Percentiles rank a stretch among this genome's conserved stretches.
phyloP scores from a whole-genome alignment of 768 basidiomycete species.

The Mycena rebaudengoi region DNA sequence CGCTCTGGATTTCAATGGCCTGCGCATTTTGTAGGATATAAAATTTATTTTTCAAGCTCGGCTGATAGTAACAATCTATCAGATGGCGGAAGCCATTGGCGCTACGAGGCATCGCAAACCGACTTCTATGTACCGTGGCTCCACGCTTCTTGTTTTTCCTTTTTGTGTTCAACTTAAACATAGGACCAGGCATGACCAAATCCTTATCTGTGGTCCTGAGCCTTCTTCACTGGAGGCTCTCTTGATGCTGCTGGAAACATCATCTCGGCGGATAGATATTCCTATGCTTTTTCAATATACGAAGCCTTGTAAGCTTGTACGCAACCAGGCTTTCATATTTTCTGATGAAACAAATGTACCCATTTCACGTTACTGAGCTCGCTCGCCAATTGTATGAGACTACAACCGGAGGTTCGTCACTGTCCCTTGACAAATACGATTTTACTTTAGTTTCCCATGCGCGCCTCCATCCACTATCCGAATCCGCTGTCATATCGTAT shows the following conservation, averaged over 20 bases:
- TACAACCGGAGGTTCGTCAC: constrained; percentile 12
- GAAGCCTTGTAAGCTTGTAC: neutral
- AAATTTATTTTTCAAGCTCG: too few relatives aligned
- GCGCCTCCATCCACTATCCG: constrained; percentile 1
- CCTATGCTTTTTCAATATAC: neutral
- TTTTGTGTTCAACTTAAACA: neutral
- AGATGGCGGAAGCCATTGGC: too few relatives aligned
- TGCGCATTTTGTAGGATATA: too few relatives aligned
- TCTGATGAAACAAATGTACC: neutral
- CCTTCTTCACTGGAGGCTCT: constrained; percentile 1
- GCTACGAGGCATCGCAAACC: too few relatives aligned
- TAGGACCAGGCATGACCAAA: constrained; percentile 16
- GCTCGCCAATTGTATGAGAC: constrained; percentile 14
- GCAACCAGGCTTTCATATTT: constrained; percentile 7
- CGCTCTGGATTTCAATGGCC: too few relatives aligned
- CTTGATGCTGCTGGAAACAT: constrained; percentile 5
- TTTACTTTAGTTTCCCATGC: neutral
- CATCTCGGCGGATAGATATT: too few relatives aligned
- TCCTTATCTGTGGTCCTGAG: constrained; percentile 13
- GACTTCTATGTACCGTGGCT: too few relatives aligned
- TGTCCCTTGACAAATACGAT: neutral
- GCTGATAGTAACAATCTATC: too few relatives aligned
- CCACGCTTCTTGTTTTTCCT: constrained; percentile 8
- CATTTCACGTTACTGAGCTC: constrained; percentile 4
- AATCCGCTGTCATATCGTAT: constrained; percentile 1